phyloP scores from a whole-genome alignment of 108 stramenopile genomes.

The Skeletonema costatum region DNA sequence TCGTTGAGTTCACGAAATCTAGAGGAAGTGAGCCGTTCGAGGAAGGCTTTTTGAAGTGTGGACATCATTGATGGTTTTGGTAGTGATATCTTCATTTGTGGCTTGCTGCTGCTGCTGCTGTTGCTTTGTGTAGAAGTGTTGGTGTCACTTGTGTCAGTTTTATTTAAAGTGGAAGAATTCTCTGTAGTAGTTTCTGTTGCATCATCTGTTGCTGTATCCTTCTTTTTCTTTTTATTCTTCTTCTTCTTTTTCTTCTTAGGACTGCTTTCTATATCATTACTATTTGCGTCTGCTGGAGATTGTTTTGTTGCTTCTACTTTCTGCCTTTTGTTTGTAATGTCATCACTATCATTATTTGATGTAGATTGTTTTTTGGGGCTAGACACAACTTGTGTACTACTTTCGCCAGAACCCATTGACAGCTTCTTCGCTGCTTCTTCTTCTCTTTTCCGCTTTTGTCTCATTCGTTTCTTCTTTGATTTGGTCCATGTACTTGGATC shows the following conservation, averaged over 20 bases:
- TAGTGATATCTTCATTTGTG: slow-evolving; percentile 22
- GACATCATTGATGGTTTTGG: slow-evolving; percentile 40
- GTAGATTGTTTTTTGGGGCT: neutral
- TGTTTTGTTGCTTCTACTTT: neutral
- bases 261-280: neutral
- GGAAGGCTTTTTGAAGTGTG: slow-evolving; percentile 63
- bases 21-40: slow-evolving; percentile 87
- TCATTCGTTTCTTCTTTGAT: slow-evolving; percentile 49
- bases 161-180: neutral
- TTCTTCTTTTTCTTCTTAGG: slow-evolving; percentile 15
- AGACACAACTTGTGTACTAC: neutral
- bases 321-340: neutral
- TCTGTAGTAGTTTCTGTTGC: neutral
- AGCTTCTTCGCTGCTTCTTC: slow-evolving; percentile 16
- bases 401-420: neutral
- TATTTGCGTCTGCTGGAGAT: neutral
- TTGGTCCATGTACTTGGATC: slow-evolving; percentile 42
- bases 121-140: neutral
- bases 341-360: neutral
- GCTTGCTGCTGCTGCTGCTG: neutral
- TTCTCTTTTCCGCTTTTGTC: slow-evolving; percentile 40
- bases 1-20: slow-evolving; percentile 98
- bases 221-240: slow-evolving; percentile 15
- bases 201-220: neutral
- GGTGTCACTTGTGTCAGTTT: neutral